These are phyloP conservation scores for Pseudocercospora fuligena DNA, from an alignment of 2,329 filamentous ascomycete species.

Conservation along the genomic window DNA sequence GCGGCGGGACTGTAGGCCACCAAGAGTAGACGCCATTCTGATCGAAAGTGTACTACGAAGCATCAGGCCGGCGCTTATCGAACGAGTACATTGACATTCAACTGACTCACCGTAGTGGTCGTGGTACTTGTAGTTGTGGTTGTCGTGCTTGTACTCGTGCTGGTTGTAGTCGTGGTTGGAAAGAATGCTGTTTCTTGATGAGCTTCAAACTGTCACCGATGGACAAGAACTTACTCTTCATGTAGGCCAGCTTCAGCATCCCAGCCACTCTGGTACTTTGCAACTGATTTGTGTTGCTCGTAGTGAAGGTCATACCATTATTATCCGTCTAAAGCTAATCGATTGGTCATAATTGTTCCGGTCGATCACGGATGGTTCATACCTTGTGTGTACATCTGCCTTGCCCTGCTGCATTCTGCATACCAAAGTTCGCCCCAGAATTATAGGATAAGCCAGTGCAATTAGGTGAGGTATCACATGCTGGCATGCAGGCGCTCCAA, in stretches of 20 bases:
- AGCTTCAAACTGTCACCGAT: background rate
- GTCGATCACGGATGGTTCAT: too few relatives aligned
- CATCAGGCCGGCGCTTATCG: background rate
- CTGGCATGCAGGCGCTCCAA: constrained; percentile 2
- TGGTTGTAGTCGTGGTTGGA: constrained; percentile 11
- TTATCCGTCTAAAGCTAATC: background rate
- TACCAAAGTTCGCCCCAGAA: constrained; percentile 3
- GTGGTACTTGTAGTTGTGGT: background rate
- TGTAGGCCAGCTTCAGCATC: background rate
- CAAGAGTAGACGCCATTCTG: background rate
- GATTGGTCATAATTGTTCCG: too few relatives aligned
- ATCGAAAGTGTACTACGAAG: background rate
- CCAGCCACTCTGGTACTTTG: background rate
- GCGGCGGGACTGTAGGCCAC: background rate
- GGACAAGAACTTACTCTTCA: background rate
- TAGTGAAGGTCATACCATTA: constrained; percentile 5
- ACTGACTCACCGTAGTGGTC: background rate
- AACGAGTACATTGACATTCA: background rate
- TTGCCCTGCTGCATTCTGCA: constrained; percentile 1
- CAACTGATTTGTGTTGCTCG: background rate
- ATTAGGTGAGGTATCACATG: background rate
- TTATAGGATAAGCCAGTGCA: constrained; percentile 9
- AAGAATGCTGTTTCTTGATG: background rate
- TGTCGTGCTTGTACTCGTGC: constrained; percentile 24
- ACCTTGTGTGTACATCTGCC: background rate